Evolutionary conservation across 257 asterid genomes (phyloP).

Genomic region (Lavandula angustifolia): DNA sequence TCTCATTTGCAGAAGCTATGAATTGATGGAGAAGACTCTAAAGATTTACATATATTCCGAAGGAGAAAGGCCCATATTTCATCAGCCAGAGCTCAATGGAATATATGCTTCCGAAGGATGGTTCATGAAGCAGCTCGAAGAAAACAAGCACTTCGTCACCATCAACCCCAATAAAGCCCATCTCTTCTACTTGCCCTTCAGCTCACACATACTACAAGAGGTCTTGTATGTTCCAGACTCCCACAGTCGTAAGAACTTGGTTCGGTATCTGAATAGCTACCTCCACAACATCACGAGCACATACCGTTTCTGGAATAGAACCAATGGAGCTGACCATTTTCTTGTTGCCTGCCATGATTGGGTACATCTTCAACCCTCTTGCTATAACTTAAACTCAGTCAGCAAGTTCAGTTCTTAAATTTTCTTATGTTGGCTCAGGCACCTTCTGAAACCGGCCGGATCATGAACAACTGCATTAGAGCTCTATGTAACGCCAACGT

Average conservation of each 20-base stretch:
- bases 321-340: slow-evolving; percentile 70
- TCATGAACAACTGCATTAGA: slow-evolving; percentile 66
- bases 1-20: slow-evolving; percentile 61
- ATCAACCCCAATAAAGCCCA: slow-evolving; percentile 58
- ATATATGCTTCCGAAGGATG: slow-evolving; percentile 88
- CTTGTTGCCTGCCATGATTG: slow-evolving; percentile 89
- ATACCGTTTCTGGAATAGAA: slow-evolving; percentile 65
- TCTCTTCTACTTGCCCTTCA: slow-evolving; percentile 72
- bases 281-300: slow-evolving; percentile 49
- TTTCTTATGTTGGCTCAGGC: slow-evolving; percentile 47
- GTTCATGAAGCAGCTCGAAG: slow-evolving; percentile 75
- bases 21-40: slow-evolving; percentile 27
- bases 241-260: slow-evolving; percentile 53
- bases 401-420: too few relatives aligned
- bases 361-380: slow-evolving; percentile 41
- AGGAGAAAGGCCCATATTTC: slow-evolving; percentile 25
- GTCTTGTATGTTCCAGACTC: slow-evolving; percentile 55
- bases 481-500: slow-evolving; percentile 73
- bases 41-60: neutral
- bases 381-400: too few relatives aligned
- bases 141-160: slow-evolving; percentile 54
- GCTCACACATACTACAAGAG: slow-evolving; percentile 56
- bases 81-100: slow-evolving; percentile 58
- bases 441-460: slow-evolving; percentile 60
- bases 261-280: slow-evolving; percentile 49